These are phyloP conservation scores for Tylopilus microsporus DNA, from an alignment of 1,284 basidiomycete species.

Conservation along the genomic window DNA sequence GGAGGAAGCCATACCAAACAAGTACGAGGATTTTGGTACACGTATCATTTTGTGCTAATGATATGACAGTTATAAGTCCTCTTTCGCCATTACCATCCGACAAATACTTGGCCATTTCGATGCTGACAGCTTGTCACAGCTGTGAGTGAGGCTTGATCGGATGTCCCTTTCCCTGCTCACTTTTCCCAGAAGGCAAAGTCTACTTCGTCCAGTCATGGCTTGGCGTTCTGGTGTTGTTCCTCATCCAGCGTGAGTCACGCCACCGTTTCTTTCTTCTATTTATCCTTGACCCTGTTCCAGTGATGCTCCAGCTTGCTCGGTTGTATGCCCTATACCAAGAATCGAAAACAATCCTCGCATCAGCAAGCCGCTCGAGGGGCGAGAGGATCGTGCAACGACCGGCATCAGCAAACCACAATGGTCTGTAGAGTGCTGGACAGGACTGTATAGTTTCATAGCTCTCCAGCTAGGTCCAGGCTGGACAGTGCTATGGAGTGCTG, in stretches of 20 bases:
- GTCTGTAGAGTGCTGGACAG: too few relatives aligned
- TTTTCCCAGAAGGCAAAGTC: slow-evolving; percentile 2
- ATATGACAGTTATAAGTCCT: slow-evolving; percentile 11
- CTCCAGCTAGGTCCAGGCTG: too few relatives aligned
- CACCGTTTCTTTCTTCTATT: background rate
- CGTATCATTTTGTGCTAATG: background rate
- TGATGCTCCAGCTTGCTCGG: slow-evolving; percentile 12
- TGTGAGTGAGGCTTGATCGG: slow-evolving; percentile 5
- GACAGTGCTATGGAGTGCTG: too few relatives aligned
- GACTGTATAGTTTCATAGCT: too few relatives aligned
- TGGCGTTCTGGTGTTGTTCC: background rate
- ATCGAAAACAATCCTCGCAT: slow-evolving; percentile 5
- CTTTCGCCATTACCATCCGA: too few relatives aligned
- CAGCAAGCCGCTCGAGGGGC: background rate
- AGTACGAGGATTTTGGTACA: slow-evolving; percentile 7
- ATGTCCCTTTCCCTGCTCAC: background rate
- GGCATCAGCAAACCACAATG: too few relatives aligned
- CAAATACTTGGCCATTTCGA: too few relatives aligned
- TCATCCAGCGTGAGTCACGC: slow-evolving; percentile 6
- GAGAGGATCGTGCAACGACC: background rate
- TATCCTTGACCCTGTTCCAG: slow-evolving; percentile 10
- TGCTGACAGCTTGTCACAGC: background rate
- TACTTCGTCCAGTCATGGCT: slow-evolving; percentile 2
- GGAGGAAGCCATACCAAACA: background rate
- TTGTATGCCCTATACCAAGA: slow-evolving; percentile 6